A percentile compares a stretch with the other conserved stretches of the same genome.
Conservation (phyloP, 495 filamentous ascomycete genomes). For the Penicillium simplicissimum region DNA sequence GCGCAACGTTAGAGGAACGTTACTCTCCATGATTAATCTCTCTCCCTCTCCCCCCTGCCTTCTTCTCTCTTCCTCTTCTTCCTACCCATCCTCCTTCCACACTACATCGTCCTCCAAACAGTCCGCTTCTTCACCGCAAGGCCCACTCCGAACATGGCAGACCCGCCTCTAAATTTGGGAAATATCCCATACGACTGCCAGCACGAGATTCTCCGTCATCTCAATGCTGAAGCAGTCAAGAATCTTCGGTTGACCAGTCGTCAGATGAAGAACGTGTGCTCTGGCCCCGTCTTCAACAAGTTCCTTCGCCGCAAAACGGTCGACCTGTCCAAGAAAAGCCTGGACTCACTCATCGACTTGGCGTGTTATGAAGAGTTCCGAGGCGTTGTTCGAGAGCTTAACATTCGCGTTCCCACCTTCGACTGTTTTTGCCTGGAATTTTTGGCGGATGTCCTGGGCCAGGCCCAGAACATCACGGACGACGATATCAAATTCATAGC, state of each 20-base stretch:
- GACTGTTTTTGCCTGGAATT: background rate
- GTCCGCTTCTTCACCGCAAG: background rate
- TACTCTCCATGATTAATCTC: too few species aligned
- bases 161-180: background rate
- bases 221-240: background rate
- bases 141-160: background rate
- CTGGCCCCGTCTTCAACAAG: background rate
- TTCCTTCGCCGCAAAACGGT: background rate
- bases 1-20: too few species aligned
- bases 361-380: background rate
- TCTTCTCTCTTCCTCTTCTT: background rate
- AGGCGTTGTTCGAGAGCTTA: background rate
- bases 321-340: background rate
- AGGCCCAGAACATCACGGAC: background rate
- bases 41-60: too few species aligned
- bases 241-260: background rate
- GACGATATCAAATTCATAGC: background rate
- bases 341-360: background rate
- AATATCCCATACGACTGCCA: background rate
- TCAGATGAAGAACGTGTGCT: background rate
- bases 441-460: background rate
- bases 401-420: background rate
- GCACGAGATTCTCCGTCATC: background rate
- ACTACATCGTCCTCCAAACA: background rate
- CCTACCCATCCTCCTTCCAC: background rate